These are phyloP conservation scores for Sindora glabra DNA, from an alignment of 306 rosid species.

Conservation along the genomic window DNA sequence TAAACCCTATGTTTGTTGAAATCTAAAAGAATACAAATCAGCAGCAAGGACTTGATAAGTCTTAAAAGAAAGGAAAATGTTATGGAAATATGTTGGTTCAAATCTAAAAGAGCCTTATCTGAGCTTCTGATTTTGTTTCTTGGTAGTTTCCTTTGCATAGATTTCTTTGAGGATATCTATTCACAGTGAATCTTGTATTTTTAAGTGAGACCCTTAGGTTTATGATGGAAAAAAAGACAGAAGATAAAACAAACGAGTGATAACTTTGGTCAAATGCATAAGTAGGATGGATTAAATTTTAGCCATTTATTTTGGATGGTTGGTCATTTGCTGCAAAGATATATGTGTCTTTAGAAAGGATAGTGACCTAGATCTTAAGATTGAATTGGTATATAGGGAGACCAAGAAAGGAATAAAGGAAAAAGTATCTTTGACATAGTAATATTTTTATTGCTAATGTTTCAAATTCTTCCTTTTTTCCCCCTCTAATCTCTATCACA, in stretches of 20 bases:
- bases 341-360: neutral
- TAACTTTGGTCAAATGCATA: neutral
- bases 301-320: neutral
- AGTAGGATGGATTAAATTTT: neutral
- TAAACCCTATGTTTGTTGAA: neutral
- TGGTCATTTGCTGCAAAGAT: neutral
- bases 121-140: neutral
- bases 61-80: neutral
- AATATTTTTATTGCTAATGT: no score
- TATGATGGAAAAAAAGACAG: neutral
- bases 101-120: neutral
- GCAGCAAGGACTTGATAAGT: neutral
- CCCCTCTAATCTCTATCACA: no score
- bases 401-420: neutral
- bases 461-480: no score
- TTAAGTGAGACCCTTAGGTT: neutral
- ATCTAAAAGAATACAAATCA: neutral
- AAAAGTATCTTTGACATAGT: no score
- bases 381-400: neutral
- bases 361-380: neutral
- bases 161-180: neutral
- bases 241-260: neutral
- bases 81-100: neutral
- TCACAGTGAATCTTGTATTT: neutral
- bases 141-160: neutral